A percentile compares a stretch with the other conserved stretches of the same genome.
Conservation (phyloP, 148 eudicot genomes). For the Vaccinium corymbosum region DNA sequence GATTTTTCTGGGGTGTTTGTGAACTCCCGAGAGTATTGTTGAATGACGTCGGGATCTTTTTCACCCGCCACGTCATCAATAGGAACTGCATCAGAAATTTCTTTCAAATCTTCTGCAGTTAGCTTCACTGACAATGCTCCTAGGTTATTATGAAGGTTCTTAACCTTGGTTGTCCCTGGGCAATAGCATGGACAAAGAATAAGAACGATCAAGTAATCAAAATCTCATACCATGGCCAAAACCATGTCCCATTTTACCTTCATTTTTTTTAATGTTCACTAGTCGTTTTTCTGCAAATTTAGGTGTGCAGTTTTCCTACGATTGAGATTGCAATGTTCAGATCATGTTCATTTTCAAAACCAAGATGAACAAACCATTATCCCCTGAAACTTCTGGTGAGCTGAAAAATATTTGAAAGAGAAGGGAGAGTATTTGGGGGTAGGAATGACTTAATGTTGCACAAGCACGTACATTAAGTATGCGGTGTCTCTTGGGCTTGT, state of each 20-base stretch:
- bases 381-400: neutral
- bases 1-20: conserved; percentile 15
- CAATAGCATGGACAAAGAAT: neutral
- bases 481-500: neutral
- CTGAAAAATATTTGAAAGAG: neutral
- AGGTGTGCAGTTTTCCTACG: neutral
- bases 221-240: neutral
- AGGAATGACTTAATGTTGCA: neutral
- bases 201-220: neutral
- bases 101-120: conserved; percentile 23
- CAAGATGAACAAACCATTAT: neutral
- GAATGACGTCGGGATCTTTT: neutral
- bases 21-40: neutral
- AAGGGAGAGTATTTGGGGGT: neutral
- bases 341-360: neutral
- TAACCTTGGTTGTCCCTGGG: conserved; percentile 30
- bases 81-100: conserved; percentile 22
- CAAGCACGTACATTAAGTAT: neutral
- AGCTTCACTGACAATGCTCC: conserved; percentile 25
- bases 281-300: neutral
- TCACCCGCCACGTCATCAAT: conserved; percentile 28
- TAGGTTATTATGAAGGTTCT: conserved; percentile 25
- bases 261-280: neutral
- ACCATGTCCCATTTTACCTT: neutral
- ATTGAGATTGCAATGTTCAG: neutral